Conservation (phyloP, 148 eudicot species). For the Amaranthus hypochondriacus region DNA sequence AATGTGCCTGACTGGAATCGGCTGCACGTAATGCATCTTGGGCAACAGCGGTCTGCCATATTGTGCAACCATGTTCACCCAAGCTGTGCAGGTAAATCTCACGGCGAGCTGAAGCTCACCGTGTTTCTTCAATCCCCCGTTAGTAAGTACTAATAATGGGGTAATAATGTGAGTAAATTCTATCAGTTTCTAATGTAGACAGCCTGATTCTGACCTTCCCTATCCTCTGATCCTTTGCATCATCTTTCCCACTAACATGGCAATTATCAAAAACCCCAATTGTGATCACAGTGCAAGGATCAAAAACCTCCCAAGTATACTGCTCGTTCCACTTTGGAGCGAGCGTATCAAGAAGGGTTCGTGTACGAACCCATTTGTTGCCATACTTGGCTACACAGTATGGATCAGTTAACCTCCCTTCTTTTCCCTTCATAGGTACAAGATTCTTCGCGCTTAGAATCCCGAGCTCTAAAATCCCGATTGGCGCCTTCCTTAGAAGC, state of each 20-base stretch:
- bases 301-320: slow-evolving; percentile 91
- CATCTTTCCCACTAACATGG: slow-evolving; percentile 57
- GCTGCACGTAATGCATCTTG: slow-evolving; percentile 90
- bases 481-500: slow-evolving; percentile 54
- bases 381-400: slow-evolving; percentile 96
- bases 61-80: slow-evolving; percentile 88
- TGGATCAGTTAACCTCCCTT: slow-evolving; percentile 69
- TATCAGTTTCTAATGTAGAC: slow-evolving; percentile 74
- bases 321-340: slow-evolving; percentile 87
- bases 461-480: slow-evolving; percentile 83
- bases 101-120: slow-evolving; percentile 88
- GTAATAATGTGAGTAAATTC: slow-evolving; percentile 75
- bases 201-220: slow-evolving; percentile 87
- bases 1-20: slow-evolving; percentile 66
- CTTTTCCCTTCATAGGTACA: slow-evolving; percentile 73
- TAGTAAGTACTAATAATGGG: slow-evolving; percentile 74
- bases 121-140: slow-evolving; percentile 70
- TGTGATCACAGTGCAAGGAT: slow-evolving; percentile 87
- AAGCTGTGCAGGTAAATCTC: slow-evolving; percentile 81
- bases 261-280: slow-evolving; percentile 88
- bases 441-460: slow-evolving; percentile 73
- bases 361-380: slow-evolving; percentile 88
- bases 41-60: slow-evolving; percentile 85
- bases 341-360: slow-evolving; percentile 73
- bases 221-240: slow-evolving; percentile 60